phyloP scores from a whole-genome alignment of 2,329 filamentous ascomycete genomes.

The Colletotrichum sansevieriae region DNA sequence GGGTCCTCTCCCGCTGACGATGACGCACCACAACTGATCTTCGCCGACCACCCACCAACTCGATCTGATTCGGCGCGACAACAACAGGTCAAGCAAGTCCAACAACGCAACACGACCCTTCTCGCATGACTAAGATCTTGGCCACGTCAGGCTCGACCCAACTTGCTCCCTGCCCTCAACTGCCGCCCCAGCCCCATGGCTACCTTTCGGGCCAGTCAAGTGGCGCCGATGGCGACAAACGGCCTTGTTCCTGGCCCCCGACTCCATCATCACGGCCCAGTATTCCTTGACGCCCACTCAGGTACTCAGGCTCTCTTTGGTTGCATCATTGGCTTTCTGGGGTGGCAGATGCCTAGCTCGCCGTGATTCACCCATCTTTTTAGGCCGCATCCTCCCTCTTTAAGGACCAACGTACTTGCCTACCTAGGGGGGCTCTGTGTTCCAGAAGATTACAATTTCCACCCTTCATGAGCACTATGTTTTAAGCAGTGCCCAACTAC shows the following conservation, averaged over 20 bases:
- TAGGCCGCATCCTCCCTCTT: conserved; percentile 20
- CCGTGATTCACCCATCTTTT: conserved; percentile 27
- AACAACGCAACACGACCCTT: conserved; percentile 13
- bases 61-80: conserved; percentile 10
- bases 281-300: conserved; percentile 27
- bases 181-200: conserved; percentile 9
- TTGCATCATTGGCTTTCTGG: conserved; percentile 37
- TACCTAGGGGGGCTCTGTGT: neutral
- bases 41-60: neutral
- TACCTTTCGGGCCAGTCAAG: conserved; percentile 20
- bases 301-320: conserved; percentile 23
- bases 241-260: conserved; percentile 21
- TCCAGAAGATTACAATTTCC: conserved; percentile 3
- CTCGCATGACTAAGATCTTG: conserved; percentile 36
- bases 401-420: conserved; percentile 19
- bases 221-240: conserved; percentile 24
- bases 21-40: neutral
- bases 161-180: conserved; percentile 15
- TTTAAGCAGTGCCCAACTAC: conserved; percentile 7
- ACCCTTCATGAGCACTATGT: neutral
- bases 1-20: too few relatives aligned
- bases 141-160: conserved; percentile 36
- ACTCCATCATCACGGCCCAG: conserved; percentile 25
- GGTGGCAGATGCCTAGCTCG: conserved; percentile 14
- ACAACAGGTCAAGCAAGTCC: conserved; percentile 7